Percentiles rank a stretch among this genome's conserved stretches.
phyloP scores from a whole-genome alignment of 805 yeast genomes.

The Schwanniomyces vanrijiae region DNA sequence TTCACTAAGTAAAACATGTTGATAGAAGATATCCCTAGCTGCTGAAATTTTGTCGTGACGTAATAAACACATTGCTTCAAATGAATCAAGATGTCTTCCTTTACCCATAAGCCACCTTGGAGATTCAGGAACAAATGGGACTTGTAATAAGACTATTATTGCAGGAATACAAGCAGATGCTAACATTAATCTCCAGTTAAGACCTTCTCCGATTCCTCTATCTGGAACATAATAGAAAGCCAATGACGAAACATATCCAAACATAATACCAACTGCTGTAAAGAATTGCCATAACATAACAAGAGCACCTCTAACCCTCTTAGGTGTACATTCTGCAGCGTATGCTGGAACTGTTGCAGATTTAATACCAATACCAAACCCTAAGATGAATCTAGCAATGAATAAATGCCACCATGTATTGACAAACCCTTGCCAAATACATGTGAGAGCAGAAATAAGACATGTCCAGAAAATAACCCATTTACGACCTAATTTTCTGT shows the following conservation, averaged over 20 bases:
- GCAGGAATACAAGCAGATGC: slow-evolving; percentile 62
- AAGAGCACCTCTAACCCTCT: slow-evolving; percentile 59
- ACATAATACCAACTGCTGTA: slow-evolving; percentile 73
- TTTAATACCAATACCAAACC: slow-evolving; percentile 66
- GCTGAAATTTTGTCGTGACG: slow-evolving; percentile 52
- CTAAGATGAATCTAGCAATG: slow-evolving; percentile 55
- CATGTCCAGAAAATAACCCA: slow-evolving; percentile 63
- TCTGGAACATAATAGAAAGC: slow-evolving; percentile 57
- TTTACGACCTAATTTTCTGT: slow-evolving; percentile 55
- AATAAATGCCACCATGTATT: slow-evolving; percentile 62
- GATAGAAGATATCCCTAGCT: slow-evolving; percentile 65
- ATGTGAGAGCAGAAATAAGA: slow-evolving; percentile 55
- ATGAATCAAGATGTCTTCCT: slow-evolving; percentile 49
- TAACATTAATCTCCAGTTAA: slow-evolving; percentile 64
- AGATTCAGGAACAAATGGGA: slow-evolving; percentile 63
- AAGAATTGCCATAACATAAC: slow-evolving; percentile 74
- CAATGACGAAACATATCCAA: slow-evolving; percentile 60
- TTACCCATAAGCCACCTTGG: slow-evolving; percentile 69
- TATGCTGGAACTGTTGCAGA: slow-evolving; percentile 70
- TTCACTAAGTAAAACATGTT: slow-evolving; percentile 57
- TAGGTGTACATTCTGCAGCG: slow-evolving; percentile 63
- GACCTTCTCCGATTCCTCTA: slow-evolving; percentile 44
- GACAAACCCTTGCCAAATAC: slow-evolving; percentile 69
- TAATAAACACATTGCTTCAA: slow-evolving; percentile 45
- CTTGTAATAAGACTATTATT: slow-evolving; percentile 49